Evolutionary conservation across 352 stramenopile species (phyloP), one percentile per base, ranked within the genome.

Genomic region (Globisporangium solare): DNA sequence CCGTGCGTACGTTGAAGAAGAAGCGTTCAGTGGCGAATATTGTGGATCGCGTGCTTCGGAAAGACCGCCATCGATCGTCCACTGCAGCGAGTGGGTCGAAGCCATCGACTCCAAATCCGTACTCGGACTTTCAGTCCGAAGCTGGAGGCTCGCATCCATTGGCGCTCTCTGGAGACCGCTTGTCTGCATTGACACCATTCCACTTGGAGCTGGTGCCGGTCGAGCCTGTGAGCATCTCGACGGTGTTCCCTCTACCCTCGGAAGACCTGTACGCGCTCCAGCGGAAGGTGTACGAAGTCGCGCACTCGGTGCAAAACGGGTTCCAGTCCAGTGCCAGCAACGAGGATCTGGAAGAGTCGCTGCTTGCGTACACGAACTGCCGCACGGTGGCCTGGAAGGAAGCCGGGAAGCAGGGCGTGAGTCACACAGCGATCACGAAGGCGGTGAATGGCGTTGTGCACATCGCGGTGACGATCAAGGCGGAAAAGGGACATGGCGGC

Each of bases 261-360:
- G 70, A 78, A 31, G 74, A 84, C n/a, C 56, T 79, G 10, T 79
- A 76, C 48, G 72, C 67, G 3, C 47, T 74, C 12, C 74, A 84
- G 47, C 71, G 72, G 21, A 82, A 85, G 48, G 66, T 82, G 2
- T 70, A 81, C 51, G 72, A 81, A 42, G 72, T 81, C 27, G 72
- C 72, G 6, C 68, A 79, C 54, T 76, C 70, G 21, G 72, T 81
- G 15, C 66, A 76, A 40, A 76, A 60, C 39, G 72, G 72, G 3
- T 81, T 81, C 59, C 69, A 79, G 43, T 66, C 68, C 22, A 77
- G 65, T 48, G 68, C 66, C 8, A 52, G 46, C 11, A 58, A 71
- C 40, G 67, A 75, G 52, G 69, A 74, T 32, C 41, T 32, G 0
- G 69, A 81, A 24, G 72, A 81, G 22, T 68, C 72, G 18, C 64